A percentile compares a stretch with the other conserved stretches of the same genome.
phyloP scores from a whole-genome alignment of 768 basidiomycete species.

The Rhodotorula taiwanensis region DNA sequence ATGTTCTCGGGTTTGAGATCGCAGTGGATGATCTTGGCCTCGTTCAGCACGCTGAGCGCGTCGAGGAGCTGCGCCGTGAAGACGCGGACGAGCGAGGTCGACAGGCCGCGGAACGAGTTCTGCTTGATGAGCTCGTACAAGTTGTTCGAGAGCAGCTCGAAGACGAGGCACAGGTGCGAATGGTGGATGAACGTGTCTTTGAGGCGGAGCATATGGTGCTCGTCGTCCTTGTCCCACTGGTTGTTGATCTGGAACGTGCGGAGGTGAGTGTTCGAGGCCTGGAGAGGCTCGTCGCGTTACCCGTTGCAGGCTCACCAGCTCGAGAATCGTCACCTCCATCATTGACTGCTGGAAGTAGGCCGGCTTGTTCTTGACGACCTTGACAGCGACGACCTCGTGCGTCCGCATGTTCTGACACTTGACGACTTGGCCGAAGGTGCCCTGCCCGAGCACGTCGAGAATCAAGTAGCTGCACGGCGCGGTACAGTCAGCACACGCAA shows the following conservation, averaged over 20 bases:
- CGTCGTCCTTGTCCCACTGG: slow-evolving; percentile 83
- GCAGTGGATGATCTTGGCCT: slow-evolving; percentile 92
- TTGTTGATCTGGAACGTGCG: slow-evolving; percentile 74
- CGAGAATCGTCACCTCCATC: slow-evolving; percentile 99
- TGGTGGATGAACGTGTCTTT: slow-evolving; percentile 95
- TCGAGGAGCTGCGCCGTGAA: slow-evolving; percentile 95
- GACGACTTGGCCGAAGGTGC: slow-evolving; percentile 98
- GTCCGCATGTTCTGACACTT: slow-evolving; percentile 99
- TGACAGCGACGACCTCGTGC: slow-evolving; percentile 96
- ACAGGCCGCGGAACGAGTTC: slow-evolving; percentile 95
- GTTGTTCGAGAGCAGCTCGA: slow-evolving; percentile 92
- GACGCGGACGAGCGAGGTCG: slow-evolving; percentile 94
- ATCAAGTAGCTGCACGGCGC: slow-evolving; percentile 91
- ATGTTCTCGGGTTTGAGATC: slow-evolving; percentile 99
- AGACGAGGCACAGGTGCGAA: slow-evolving; percentile 92
- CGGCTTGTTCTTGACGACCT: slow-evolving; percentile 99
- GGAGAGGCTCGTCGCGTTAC: too few relatives aligned
- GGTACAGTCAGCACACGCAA: too few relatives aligned
- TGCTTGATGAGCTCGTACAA: slow-evolving; percentile 99
- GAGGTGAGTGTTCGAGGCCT: too few relatives aligned
- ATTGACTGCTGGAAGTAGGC: slow-evolving; percentile 99
- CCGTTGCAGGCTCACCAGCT: slow-evolving; percentile 59
- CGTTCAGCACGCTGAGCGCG: slow-evolving; percentile 83
- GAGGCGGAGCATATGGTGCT: slow-evolving; percentile 91
- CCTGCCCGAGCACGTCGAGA: slow-evolving; percentile 94